These are phyloP conservation scores for Colletotrichum sojae DNA, from an alignment of 2,329 filamentous ascomycete species.

Conservation along the genomic window DNA sequence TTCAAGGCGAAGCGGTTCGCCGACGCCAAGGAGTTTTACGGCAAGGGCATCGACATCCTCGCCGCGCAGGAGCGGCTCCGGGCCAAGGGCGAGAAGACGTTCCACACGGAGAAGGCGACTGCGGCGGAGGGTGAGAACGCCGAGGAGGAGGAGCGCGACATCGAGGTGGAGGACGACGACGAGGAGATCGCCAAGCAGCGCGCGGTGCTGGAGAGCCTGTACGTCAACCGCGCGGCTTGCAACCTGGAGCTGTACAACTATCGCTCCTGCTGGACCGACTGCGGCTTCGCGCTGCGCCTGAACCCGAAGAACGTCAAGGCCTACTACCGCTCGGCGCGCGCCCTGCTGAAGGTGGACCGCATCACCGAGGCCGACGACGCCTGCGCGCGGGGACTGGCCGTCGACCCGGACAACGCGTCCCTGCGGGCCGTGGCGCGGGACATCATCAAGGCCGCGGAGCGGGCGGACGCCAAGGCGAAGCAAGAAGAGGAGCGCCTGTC, in stretches of 20 bases:
- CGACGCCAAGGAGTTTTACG: conserved; percentile 93
- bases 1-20: conserved; percentile 81
- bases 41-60: conserved; percentile 84
- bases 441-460: conserved; percentile 71
- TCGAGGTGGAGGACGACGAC: conserved; percentile 65
- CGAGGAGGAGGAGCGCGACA: conserved; percentile 52
- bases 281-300: conserved; percentile 81
- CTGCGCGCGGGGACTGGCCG: conserved; percentile 77
- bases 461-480: conserved; percentile 67
- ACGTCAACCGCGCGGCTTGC: conserved; percentile 90
- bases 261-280: conserved; percentile 87
- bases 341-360: conserved; percentile 84
- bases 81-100: conserved; percentile 51
- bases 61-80: conserved; percentile 73
- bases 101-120: conserved; percentile 41
- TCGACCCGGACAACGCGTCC: conserved; percentile 80
- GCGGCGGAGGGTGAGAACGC: conserved; percentile 62
- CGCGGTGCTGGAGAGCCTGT: conserved; percentile 79
- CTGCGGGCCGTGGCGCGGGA: conserved; percentile 74
- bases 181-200: conserved; percentile 74
- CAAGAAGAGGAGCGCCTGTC: conserved; percentile 70
- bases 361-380: conserved; percentile 85
- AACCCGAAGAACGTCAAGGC: conserved; percentile 90
- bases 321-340: conserved; percentile 86
- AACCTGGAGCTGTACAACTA: conserved; percentile 92